Evolutionary conservation across 2,329 filamentous ascomycete species (phyloP).

Genomic region (Penicillium olsonii): DNA sequence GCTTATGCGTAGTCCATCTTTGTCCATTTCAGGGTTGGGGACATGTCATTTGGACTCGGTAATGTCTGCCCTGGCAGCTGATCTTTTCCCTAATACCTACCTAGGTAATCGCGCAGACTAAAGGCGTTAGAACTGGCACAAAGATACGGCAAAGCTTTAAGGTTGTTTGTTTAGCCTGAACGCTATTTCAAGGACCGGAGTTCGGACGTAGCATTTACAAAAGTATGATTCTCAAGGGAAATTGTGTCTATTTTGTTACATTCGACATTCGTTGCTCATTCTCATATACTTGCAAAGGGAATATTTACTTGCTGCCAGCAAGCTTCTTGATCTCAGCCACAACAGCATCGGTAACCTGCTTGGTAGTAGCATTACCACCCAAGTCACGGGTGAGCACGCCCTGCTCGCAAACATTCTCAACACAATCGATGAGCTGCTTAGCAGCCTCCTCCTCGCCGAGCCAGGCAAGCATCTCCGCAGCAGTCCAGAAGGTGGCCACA

Average conservation of each 20-base stretch:
- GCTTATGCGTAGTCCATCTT: background rate
- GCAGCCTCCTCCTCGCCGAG: slow-evolving; percentile 62
- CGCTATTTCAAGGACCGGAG: background rate
- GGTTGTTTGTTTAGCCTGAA: background rate
- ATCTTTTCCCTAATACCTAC: no score
- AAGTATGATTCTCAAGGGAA: background rate
- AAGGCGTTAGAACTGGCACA: background rate
- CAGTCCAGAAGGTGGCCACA: slow-evolving; percentile 69
- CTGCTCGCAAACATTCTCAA: slow-evolving; percentile 61
- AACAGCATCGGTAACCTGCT: slow-evolving; percentile 61
- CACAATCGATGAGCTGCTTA: slow-evolving; percentile 57
- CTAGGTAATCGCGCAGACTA: no score
- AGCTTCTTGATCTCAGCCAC: slow-evolving; percentile 54
- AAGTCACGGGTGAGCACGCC: slow-evolving; percentile 61
- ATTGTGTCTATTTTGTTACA: background rate
- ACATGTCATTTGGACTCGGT: no score
- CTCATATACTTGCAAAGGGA: background rate
- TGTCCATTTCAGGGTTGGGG: no score
- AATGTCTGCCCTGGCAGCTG: no score
- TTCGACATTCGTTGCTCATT: background rate
- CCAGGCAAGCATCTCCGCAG: slow-evolving; percentile 67
- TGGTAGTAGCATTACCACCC: slow-evolving; percentile 58
- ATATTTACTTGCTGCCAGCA: slow-evolving; percentile 17
- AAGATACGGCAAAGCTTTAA: background rate
- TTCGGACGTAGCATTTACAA: background rate